Percentiles rank a stretch among this genome's conserved stretches.
Evolutionary conservation across 257 asterid genomes (phyloP).

Genomic region (Plantago elongata): DNA sequence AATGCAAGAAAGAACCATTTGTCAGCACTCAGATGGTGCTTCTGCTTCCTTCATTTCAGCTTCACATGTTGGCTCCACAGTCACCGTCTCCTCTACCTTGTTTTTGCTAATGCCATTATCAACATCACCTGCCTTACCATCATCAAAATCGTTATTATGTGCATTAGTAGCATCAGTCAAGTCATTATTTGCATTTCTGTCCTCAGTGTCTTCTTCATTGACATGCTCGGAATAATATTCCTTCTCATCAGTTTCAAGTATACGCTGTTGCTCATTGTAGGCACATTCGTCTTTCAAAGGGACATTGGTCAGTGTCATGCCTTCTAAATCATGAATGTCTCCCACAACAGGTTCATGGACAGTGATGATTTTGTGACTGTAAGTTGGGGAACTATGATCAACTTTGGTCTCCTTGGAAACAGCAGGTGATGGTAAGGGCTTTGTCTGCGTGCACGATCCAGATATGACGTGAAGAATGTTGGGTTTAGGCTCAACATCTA

Average conservation of each 20-base stretch:
- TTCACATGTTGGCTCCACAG: conserved; percentile 37
- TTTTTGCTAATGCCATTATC: conserved; percentile 31
- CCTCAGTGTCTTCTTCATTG: conserved; percentile 23
- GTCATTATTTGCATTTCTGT: conserved; percentile 22
- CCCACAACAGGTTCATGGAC: conserved; percentile 42
- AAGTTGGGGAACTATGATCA: conserved; percentile 35
- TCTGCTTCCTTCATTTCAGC: conserved; percentile 34
- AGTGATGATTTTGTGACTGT: conserved; percentile 31
- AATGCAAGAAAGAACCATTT: conserved; percentile 8
- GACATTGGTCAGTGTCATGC: conserved; percentile 43
- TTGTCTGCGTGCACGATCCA: conserved; percentile 42
- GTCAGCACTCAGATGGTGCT: conserved; percentile 20
- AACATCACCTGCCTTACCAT: conserved; percentile 13
- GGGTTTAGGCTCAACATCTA: conserved; percentile 60
- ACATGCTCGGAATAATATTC: conserved; percentile 19
- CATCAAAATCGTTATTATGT: conserved; percentile 17
- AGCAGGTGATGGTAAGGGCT: conserved; percentile 45
- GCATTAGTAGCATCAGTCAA: conserved; percentile 11
- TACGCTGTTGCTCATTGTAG: conserved; percentile 34
- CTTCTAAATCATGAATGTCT: conserved; percentile 36
- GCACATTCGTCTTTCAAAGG: conserved; percentile 41
- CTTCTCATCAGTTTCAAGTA: conserved; percentile 29
- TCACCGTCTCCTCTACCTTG: conserved; percentile 41
- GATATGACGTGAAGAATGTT: conserved; percentile 50
- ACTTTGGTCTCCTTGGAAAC: conserved; percentile 40